Percentiles rank a stretch among this genome's conserved stretches.
These are phyloP conservation scores for Royoungia palumana DNA, from an alignment of 768 basidiomycete genomes.

Conservation along the genomic window DNA sequence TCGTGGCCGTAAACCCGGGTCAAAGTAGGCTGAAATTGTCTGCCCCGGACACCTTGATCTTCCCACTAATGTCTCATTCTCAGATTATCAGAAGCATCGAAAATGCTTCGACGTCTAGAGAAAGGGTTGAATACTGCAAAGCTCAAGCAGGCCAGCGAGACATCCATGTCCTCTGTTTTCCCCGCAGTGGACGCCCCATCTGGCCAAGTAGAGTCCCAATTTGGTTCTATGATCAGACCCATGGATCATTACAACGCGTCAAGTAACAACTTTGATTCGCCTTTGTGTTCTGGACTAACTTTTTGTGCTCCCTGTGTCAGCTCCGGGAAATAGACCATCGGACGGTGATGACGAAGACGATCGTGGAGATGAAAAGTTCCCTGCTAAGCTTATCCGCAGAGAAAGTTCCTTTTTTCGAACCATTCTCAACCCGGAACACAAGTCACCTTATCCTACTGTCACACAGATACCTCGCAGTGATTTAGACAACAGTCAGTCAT, in stretches of 20 bases:
- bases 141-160: conserved; percentile 53
- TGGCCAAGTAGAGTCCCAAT: conserved; percentile 26
- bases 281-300: background rate
- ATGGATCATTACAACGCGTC: conserved; percentile 29
- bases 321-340: conserved; percentile 25
- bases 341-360: conserved; percentile 65
- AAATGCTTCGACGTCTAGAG: conserved; percentile 83
- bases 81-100: conserved; percentile 84
- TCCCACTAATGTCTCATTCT: conserved; percentile 6
- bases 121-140: conserved; percentile 78
- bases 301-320: conserved; percentile 11
- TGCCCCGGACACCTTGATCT: background rate
- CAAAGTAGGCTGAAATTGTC: conserved; percentile 56
- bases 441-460: conserved; percentile 35
- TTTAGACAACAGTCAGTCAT: conserved; percentile 34
- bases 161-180: conserved; percentile 32
- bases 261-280: conserved; percentile 15
- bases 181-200: conserved; percentile 31
- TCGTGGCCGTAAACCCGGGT: conserved; percentile 83
- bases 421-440: conserved; percentile 70
- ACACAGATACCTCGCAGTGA: conserved; percentile 33
- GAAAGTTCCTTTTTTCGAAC: conserved; percentile 84
- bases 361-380: conserved; percentile 64
- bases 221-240: conserved; percentile 28
- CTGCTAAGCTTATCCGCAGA: conserved; percentile 67